These are phyloP conservation scores for Diplogelasinospora grovesii DNA, from an alignment of 495 filamentous ascomycete genomes.

Conservation along the genomic window DNA sequence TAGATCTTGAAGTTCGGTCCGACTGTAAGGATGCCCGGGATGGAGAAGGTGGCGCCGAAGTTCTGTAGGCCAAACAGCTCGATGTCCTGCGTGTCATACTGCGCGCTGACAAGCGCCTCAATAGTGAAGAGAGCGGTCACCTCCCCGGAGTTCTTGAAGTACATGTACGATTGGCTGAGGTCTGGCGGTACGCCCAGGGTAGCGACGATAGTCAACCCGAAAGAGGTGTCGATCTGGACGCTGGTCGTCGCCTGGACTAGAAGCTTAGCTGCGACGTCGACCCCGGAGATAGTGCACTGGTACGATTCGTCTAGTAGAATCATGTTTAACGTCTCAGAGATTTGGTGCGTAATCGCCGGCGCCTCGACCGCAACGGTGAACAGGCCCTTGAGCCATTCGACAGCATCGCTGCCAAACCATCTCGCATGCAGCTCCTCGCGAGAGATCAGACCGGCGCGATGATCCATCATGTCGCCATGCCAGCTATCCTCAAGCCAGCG, in stretches of 20 bases:
- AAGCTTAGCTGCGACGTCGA: background rate
- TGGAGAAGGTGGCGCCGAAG: constrained; percentile 23
- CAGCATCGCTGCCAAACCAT: constrained; percentile 8
- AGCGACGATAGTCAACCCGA: too few relatives aligned
- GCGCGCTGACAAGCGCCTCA: constrained; percentile 1
- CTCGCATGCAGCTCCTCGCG: constrained; percentile 9
- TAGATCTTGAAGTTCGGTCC: constrained; percentile 26
- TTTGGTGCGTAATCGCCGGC: background rate
- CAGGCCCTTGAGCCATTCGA: background rate
- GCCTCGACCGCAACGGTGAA: background rate
- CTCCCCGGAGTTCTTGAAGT: background rate
- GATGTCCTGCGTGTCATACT: constrained; percentile 2
- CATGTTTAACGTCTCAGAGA: too few relatives aligned
- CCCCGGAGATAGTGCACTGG: background rate
- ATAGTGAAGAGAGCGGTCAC: background rate
- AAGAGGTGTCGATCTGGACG: too few relatives aligned
- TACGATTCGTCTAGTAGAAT: background rate
- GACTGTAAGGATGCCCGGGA: constrained; percentile 31
- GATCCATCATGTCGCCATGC: constrained; percentile 8
- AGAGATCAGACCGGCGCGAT: background rate
- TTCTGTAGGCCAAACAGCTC: constrained; percentile 8
- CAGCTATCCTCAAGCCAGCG: constrained; percentile 8
- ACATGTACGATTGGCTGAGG: background rate
- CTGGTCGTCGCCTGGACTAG: too few relatives aligned
- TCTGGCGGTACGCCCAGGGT: background rate